Conservation (phyloP, 2,329 filamentous ascomycete species). For the Fusarium bulbicola region DNA sequence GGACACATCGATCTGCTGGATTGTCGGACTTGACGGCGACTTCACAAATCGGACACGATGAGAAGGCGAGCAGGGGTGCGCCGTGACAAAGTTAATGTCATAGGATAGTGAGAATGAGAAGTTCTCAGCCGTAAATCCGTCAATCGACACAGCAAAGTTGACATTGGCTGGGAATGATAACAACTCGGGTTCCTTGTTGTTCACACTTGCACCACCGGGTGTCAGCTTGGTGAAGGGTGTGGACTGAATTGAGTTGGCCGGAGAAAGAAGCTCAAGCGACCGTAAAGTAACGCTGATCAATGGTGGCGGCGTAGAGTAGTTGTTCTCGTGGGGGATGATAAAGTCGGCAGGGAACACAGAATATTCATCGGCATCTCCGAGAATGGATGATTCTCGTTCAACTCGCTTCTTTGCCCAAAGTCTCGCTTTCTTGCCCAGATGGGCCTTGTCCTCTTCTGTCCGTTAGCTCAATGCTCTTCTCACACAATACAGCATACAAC, state of each 20-base stretch:
- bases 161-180: slow-evolving; percentile 48
- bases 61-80: slow-evolving; percentile 70
- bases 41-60: slow-evolving; percentile 66
- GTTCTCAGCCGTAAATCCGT: slow-evolving; percentile 53
- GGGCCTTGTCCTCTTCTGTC: slow-evolving; percentile 57
- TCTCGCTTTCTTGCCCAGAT: slow-evolving; percentile 64
- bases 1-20: slow-evolving; percentile 64
- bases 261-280: slow-evolving; percentile 58
- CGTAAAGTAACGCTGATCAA: slow-evolving; percentile 59
- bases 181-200: slow-evolving; percentile 44
- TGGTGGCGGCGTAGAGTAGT: slow-evolving; percentile 59
- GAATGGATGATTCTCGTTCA: slow-evolving; percentile 67
- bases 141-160: slow-evolving; percentile 49
- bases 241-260: slow-evolving; percentile 55
- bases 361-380: slow-evolving; percentile 65
- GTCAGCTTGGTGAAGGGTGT: slow-evolving; percentile 53
- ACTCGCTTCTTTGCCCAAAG: slow-evolving; percentile 69
- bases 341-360: slow-evolving; percentile 70
- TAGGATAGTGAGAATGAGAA: slow-evolving; percentile 59
- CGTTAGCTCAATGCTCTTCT: slow-evolving; percentile 15
- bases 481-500: background rate
- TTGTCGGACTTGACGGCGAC: slow-evolving; percentile 67
- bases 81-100: slow-evolving; percentile 72
- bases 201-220: slow-evolving; percentile 6
- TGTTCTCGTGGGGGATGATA: slow-evolving; percentile 66